Percentiles rank a stretch among this genome's conserved stretches.
Conservation (phyloP, 805 yeast genomes). For the Yarrowia deformans region DNA sequence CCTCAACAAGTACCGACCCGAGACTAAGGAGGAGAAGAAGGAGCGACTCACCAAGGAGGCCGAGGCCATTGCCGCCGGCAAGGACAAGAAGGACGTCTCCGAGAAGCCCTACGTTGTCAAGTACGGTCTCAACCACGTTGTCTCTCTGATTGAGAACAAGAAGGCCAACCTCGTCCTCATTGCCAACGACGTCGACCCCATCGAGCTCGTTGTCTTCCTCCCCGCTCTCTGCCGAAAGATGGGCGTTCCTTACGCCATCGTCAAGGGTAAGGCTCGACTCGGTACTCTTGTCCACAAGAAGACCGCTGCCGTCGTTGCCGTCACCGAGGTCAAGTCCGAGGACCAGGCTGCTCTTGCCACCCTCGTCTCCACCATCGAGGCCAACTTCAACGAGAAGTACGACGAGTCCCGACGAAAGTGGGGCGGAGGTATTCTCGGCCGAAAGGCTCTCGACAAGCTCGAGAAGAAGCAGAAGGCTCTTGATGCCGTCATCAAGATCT, state of each 20-base stretch:
- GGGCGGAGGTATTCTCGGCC: conserved; percentile 99
- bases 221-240: conserved; percentile 99
- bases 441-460: conserved; percentile 85
- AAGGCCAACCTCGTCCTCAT: conserved; percentile 96
- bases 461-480: conserved; percentile 74
- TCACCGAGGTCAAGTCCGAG: conserved; percentile 92
- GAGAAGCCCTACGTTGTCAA: conserved; percentile 96
- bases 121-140: conserved; percentile 99
- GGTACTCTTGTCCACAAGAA: conserved; percentile 98
- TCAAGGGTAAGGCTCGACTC: conserved; percentile 98
- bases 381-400: conserved; percentile 92
- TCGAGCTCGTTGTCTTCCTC: conserved; percentile 94
- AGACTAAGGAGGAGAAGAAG: conserved; percentile 96
- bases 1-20: conserved; percentile 99
- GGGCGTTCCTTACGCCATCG: conserved; percentile 99
- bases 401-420: conserved; percentile 98
- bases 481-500: conserved; percentile 52
- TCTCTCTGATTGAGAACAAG: conserved; percentile 95
- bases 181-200: conserved; percentile 99
- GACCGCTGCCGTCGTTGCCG: conserved; percentile 96
- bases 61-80: conserved; percentile 98
- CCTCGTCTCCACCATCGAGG: conserved; percentile 89
- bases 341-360: conserved; percentile 95
- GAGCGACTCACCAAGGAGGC: conserved; percentile 99
- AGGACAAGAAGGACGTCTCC: conserved; percentile 94